Percentiles rank a stretch among this genome's conserved stretches.
Evolutionary conservation across 805 yeast genomes (phyloP).

Genomic region (Saturnispora saitoi): DNA sequence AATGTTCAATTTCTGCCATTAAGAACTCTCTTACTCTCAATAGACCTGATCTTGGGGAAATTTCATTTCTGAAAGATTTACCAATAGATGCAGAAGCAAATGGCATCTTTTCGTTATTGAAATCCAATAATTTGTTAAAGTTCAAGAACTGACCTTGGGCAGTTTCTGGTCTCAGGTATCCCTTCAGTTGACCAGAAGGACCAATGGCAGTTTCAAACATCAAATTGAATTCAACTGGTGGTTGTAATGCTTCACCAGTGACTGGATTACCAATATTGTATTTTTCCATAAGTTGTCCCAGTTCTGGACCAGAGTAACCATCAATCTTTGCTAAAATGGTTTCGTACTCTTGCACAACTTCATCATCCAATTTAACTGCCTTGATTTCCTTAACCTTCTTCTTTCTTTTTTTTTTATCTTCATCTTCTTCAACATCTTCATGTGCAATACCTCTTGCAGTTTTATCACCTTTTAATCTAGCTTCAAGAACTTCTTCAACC

Average conservation of each 20-base stretch:
- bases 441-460: conserved; percentile 85
- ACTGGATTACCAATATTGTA: conserved; percentile 86
- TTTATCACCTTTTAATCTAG: conserved; percentile 93
- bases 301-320: conserved; percentile 86
- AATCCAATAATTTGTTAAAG: conserved; percentile 86
- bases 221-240: conserved; percentile 91
- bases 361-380: conserved; percentile 79
- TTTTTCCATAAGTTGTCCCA: conserved; percentile 81
- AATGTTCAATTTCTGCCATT: conserved; percentile 99
- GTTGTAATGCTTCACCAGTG: conserved; percentile 76
- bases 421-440: conserved; percentile 59
- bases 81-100: conserved; percentile 99
- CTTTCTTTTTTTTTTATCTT: conserved; percentile 82
- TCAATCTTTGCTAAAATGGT: conserved; percentile 85
- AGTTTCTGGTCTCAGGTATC: conserved; percentile 96
- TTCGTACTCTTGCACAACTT: conserved; percentile 72
- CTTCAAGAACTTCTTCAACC: conserved; percentile 94
- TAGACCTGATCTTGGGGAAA: conserved; percentile 96
- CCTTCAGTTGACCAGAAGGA: conserved; percentile 93
- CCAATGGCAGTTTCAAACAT: conserved; percentile 99
- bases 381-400: conserved; percentile 94
- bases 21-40: conserved; percentile 96
- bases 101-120: conserved; percentile 94
- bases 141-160: conserved; percentile 99
- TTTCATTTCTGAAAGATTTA: conserved; percentile 97